phyloP scores from a whole-genome alignment of 1,284 basidiomycete genomes.

The Grifola frondosa region DNA sequence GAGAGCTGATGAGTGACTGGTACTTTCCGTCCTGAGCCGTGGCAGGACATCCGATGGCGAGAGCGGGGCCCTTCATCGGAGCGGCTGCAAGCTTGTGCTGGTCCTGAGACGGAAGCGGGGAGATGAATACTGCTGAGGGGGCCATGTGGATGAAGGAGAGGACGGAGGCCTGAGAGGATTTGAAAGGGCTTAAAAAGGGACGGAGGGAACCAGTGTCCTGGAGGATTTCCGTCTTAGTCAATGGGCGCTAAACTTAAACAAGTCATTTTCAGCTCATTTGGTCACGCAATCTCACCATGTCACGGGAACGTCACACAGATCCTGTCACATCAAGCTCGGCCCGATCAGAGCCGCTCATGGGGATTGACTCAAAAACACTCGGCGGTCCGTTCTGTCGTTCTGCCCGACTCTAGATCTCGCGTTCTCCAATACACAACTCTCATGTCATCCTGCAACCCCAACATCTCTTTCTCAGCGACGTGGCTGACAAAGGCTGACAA shows the following conservation, averaged over 20 bases:
- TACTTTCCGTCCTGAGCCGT: slow-evolving; percentile 77
- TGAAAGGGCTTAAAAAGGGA: slow-evolving; percentile 12
- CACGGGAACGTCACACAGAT: slow-evolving; percentile 3
- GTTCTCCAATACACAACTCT: slow-evolving; percentile 1
- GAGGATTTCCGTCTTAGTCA: slow-evolving; percentile 17
- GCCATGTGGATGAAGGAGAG: slow-evolving; percentile 44
- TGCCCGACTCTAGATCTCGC: not conserved
- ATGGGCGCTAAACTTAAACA: slow-evolving; percentile 11
- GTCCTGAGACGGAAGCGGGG: slow-evolving; percentile 20
- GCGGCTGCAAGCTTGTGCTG: slow-evolving; percentile 23
- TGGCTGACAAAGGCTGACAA: too few species aligned
- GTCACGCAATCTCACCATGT: slow-evolving; percentile 17
- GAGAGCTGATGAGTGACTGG: slow-evolving; percentile 60
- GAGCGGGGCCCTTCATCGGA: slow-evolving; percentile 42
- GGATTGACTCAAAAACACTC: too few species aligned
- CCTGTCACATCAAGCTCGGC: slow-evolving; percentile 13
- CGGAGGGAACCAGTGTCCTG: slow-evolving; percentile 11
- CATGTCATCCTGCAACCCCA: too few species aligned
- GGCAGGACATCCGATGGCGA: slow-evolving; percentile 71
- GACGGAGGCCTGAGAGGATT: slow-evolving; percentile 1
- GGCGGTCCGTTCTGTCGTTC: too few species aligned
- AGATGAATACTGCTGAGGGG: slow-evolving; percentile 51
- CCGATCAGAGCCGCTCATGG: too few species aligned
- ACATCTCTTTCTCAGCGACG: too few species aligned
- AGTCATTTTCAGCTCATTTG: slow-evolving; percentile 20